A percentile compares a stretch with the other conserved stretches of the same genome.
phyloP scores from a whole-genome alignment of 495 filamentous ascomycete species.

The Daldinia childiae region DNA sequence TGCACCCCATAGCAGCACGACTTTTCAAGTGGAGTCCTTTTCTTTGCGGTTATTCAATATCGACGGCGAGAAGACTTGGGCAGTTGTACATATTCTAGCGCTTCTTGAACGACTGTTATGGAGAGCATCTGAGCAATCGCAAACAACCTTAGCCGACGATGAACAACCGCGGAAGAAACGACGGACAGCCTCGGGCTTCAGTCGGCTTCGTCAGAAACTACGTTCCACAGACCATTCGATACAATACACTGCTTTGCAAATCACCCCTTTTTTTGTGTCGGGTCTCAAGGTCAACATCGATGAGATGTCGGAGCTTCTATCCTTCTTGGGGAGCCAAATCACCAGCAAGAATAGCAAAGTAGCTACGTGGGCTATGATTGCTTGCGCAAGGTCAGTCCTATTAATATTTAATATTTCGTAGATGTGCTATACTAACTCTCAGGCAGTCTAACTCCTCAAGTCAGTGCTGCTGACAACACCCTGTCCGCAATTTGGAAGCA shows the following conservation, averaged over 20 bases:
- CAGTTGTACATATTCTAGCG: constrained; percentile 59
- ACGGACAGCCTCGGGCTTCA: constrained; percentile 64
- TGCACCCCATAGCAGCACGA: constrained; percentile 46
- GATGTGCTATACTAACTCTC: constrained; percentile 34
- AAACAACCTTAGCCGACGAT: constrained; percentile 40
- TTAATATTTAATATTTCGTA: neutral
- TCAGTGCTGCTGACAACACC: constrained; percentile 34
- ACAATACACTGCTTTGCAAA: constrained; percentile 76
- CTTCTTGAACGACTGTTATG: constrained; percentile 58
- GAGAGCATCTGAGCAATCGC: constrained; percentile 41
- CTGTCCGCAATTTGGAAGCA: constrained; percentile 67
- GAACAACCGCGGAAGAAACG: constrained; percentile 70
- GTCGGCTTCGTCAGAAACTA: constrained; percentile 71
- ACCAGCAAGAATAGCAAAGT: constrained; percentile 51
- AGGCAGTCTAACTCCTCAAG: constrained; percentile 40
- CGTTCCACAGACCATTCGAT: constrained; percentile 62
- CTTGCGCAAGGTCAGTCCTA: constrained; percentile 63
- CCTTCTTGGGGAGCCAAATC: constrained; percentile 48
- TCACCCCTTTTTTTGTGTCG: constrained; percentile 76
- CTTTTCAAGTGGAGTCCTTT: constrained; percentile 53
- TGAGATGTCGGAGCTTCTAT: constrained; percentile 52
- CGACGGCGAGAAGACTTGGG: constrained; percentile 64
- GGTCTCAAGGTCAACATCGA: constrained; percentile 46
- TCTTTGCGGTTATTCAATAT: constrained; percentile 57
- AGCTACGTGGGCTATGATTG: constrained; percentile 66